These are phyloP conservation scores for Chalaropsis ovoidea DNA, from an alignment of 2,329 filamentous ascomycete genomes.

Conservation along the genomic window DNA sequence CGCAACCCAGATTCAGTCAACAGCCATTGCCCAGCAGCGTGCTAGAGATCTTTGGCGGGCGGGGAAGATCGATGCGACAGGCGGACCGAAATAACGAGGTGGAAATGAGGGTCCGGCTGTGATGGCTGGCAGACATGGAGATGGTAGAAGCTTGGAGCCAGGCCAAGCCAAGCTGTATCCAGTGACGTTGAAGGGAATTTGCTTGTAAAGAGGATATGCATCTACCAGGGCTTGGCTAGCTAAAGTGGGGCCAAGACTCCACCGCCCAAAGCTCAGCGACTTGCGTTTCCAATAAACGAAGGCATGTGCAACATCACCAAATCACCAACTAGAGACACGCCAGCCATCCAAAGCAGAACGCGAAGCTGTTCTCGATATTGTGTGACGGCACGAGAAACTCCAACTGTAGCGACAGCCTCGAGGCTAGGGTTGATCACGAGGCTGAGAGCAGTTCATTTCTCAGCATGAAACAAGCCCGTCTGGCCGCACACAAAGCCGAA, in stretches of 20 bases:
- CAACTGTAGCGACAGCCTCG: not conserved
- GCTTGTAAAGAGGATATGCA: constrained; percentile 11
- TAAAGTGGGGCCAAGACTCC: not conserved
- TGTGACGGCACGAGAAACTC: not conserved
- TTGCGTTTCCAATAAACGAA: not conserved
- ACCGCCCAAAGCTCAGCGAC: not conserved
- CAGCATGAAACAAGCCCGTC: not conserved
- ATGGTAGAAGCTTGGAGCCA: not conserved
- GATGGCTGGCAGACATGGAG: not conserved
- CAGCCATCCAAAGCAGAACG: too few relatives aligned
- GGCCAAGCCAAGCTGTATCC: not conserved
- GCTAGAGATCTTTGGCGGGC: not conserved
- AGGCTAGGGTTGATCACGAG: not conserved
- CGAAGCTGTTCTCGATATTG: too few relatives aligned
- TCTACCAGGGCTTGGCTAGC: not conserved
- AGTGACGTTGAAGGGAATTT: not conserved
- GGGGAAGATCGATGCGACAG: not conserved
- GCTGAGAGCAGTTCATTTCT: not conserved
- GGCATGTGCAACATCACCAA: not conserved
- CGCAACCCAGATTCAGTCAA: constrained; percentile 13
- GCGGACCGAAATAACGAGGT: not conserved
- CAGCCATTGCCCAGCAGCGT: constrained; percentile 13
- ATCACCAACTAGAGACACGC: not conserved
- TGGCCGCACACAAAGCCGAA: not conserved
- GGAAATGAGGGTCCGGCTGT: not conserved